Evolutionary conservation across 441 rosid genomes (phyloP), one percentile per base, ranked within the genome.

Genomic region (Adansonia madagascariensis): DNA sequence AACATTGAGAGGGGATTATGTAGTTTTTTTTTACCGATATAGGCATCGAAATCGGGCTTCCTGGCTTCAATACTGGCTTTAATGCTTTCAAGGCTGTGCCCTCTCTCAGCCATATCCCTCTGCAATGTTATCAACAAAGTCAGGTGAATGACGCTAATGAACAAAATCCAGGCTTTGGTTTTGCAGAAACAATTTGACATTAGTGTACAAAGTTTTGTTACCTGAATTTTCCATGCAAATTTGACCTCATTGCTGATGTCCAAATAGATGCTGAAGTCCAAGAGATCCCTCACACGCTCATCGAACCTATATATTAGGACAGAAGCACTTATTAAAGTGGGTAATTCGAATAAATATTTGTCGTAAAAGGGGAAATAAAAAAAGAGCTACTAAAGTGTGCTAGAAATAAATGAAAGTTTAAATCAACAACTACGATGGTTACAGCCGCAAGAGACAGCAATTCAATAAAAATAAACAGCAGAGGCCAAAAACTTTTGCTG

Each of bases 101-200:
- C 98, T 86, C 99, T 83, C 86, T 95, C 99, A 20, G 96, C 97
- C 99, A 91, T 94, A 83, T 95, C 99, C 74, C 99, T 92, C 99
- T 95, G 83, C 84, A 83, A 39, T 15, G 53, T 59, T 63, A 65
- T 63, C 73, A 53, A 71, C n/a, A 12, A n/a, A 47, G 14, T 65
- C 14, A 79, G 67, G 18, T 65, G 41, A 35, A 35, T 0, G 20
- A 27, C 17, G 35, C 53, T 27, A 61, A 55, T 47, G 14, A 46
- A 17, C 47, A 70, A 62, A 49, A 31, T 20, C 69, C 14, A 53
- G 57, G 57, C 61, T 17, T 64, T 14, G 69, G 15, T 60, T 47
- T 43, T 46, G 11, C 20, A 70, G 62, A 47, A 35, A 43, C 50
- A 31, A 11, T 75, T 10, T 46, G 35, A 61, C 66, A 74, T 62